Conservation (phyloP, 768 basidiomycete genomes). For the Podaxis pistillaris region DNA sequence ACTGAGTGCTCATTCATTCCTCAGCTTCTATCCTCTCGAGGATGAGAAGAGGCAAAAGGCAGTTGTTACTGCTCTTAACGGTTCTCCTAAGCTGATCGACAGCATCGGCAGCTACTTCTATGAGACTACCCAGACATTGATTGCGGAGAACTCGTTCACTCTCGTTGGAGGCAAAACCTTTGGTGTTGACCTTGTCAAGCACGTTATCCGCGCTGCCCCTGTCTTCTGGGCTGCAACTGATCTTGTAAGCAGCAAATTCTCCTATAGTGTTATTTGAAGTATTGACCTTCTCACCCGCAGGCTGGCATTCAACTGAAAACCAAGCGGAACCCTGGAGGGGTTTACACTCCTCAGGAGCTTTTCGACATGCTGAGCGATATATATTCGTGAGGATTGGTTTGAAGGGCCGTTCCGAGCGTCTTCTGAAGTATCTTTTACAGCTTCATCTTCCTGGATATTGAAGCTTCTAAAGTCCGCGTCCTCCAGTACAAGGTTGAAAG, state of each 20-base stretch:
- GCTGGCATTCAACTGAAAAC: constrained; percentile 73
- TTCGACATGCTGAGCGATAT: constrained; percentile 50
- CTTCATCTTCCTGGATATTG: constrained; percentile 74
- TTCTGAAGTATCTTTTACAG: constrained; percentile 32
- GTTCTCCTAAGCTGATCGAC: constrained; percentile 44
- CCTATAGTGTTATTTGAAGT: not conserved
- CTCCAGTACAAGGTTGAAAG: constrained; percentile 48
- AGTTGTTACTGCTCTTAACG: constrained; percentile 46
- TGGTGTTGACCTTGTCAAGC: constrained; percentile 64
- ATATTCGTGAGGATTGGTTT: not conserved
- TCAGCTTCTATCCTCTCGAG: constrained; percentile 68
- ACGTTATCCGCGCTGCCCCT: constrained; percentile 65
- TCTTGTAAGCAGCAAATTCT: constrained; percentile 45
- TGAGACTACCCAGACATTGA: constrained; percentile 57
- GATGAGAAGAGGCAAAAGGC: constrained; percentile 47
- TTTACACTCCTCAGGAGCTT: constrained; percentile 60
- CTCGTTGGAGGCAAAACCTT: constrained; percentile 53
- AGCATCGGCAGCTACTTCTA: constrained; percentile 64
- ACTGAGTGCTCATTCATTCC: constrained; percentile 2
- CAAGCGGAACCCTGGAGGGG: constrained; percentile 48
- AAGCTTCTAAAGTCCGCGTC: constrained; percentile 55
- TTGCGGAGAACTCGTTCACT: constrained; percentile 50
- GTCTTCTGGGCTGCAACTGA: constrained; percentile 69
- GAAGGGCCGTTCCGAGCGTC: not conserved
- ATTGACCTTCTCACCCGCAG: constrained; percentile 32